phyloP scores from a whole-genome alignment of 176 grass and related monocot genomes.

The Metroxylon sagu region DNA sequence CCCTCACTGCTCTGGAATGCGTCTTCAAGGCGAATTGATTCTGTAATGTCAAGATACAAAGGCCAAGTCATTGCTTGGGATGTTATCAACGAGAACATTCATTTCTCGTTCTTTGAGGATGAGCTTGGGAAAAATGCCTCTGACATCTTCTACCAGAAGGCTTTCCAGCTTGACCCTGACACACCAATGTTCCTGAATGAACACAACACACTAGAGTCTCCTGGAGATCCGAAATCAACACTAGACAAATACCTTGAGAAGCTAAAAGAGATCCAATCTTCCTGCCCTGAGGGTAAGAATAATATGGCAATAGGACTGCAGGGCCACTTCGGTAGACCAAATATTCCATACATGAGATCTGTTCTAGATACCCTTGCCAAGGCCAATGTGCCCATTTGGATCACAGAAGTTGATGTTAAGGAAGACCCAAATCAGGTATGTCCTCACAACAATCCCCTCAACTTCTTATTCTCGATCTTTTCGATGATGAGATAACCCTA shows the following conservation, averaged over 20 bases:
- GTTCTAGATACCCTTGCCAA: slow-evolving; percentile 45
- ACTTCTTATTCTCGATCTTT: too few species aligned
- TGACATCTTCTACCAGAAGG: slow-evolving; percentile 38
- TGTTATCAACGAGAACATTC: slow-evolving; percentile 80
- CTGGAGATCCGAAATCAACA: slow-evolving; percentile 14
- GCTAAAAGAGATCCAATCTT: slow-evolving; percentile 37
- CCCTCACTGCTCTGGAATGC: slow-evolving; percentile 30
- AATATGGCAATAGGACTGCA: slow-evolving; percentile 71
- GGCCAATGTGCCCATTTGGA: slow-evolving; percentile 65
- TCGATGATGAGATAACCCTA: too few species aligned
- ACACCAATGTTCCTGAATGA: slow-evolving; percentile 76
- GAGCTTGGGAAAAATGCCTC: slow-evolving; percentile 46
- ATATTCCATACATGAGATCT: slow-evolving; percentile 72
- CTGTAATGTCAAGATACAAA: slow-evolving; percentile 57
- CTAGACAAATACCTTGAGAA: slow-evolving; percentile 56
- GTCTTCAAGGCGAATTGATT: slow-evolving; percentile 20
- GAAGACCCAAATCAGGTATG: slow-evolving; percentile 28
- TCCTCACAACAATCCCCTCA: too few species aligned
- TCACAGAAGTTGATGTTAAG: slow-evolving; percentile 72
- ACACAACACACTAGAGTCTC: slow-evolving; percentile 74
- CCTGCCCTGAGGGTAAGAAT: slow-evolving; percentile 17
- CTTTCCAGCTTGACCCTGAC: slow-evolving; percentile 37
- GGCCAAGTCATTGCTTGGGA: slow-evolving; percentile 85
- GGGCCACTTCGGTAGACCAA: slow-evolving; percentile 49
- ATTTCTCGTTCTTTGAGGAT: slow-evolving; percentile 60